phyloP scores from a whole-genome alignment of 768 basidiomycete species.

The Trametes punicea region DNA sequence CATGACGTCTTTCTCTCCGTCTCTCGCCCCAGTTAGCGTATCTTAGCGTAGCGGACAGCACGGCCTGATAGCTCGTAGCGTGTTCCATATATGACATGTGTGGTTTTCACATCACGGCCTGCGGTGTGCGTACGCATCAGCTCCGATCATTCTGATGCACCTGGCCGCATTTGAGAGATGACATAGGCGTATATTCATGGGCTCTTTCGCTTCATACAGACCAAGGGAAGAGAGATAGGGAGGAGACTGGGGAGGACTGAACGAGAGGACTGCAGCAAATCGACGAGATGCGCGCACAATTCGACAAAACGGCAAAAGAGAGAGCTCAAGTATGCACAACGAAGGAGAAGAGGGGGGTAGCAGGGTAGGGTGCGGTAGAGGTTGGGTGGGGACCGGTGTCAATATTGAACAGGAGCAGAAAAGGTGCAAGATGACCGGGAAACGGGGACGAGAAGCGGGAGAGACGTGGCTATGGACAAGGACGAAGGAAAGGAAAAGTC shows the following conservation, averaged over 20 bases:
- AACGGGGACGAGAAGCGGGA: neutral
- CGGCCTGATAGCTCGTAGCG: constrained; percentile 7
- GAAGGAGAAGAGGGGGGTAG: constrained; percentile 24
- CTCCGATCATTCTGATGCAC: too few relatives aligned
- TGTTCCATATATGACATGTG: constrained; percentile 3
- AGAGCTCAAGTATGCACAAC: constrained; percentile 20
- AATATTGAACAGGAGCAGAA: constrained; percentile 13
- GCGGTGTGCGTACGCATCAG: neutral
- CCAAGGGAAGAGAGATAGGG: constrained; percentile 8
- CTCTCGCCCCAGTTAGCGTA: neutral
- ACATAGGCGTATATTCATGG: constrained; percentile 13
- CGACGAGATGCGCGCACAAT: constrained; percentile 1
- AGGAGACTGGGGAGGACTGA: neutral
- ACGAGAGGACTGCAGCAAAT: constrained; percentile 3
- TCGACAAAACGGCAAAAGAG: constrained; percentile 9
- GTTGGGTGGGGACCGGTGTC: constrained; percentile 17
- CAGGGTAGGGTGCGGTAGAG: constrained; percentile 20
- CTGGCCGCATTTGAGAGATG: neutral
- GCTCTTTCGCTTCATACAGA: constrained; percentile 17
- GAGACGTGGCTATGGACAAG: constrained; percentile 1
- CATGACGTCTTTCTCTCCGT: constrained; percentile 5
- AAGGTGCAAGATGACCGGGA: constrained; percentile 7
- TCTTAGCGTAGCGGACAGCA: constrained; percentile 16
- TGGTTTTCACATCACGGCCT: neutral
- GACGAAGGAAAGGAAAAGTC: constrained; percentile 6